These are phyloP conservation scores for Aciculosporium take DNA, from an alignment of 2,329 filamentous ascomycete species.

Conservation along the genomic window DNA sequence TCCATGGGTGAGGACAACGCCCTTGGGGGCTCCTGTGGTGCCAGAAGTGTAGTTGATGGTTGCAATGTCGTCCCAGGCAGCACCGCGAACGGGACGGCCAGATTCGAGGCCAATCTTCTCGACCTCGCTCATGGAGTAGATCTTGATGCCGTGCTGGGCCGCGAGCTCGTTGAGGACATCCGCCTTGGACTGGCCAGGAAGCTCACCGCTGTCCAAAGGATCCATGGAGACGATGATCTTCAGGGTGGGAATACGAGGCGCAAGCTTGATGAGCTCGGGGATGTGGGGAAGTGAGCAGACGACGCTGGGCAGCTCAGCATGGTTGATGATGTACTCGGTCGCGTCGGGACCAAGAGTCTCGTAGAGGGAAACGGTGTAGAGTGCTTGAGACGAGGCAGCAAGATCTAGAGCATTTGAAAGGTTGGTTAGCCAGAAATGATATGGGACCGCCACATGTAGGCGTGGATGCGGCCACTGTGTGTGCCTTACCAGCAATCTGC, in stretches of 20 bases:
- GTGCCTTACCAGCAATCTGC: constrained; percentile 57
- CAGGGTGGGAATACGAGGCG: constrained; percentile 58
- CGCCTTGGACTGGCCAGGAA: constrained; percentile 61
- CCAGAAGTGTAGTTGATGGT: constrained; percentile 90
- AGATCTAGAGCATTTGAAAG: constrained; percentile 46
- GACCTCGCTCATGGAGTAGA: constrained; percentile 68
- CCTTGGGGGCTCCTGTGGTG: constrained; percentile 71
- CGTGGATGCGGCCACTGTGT: constrained; percentile 1
- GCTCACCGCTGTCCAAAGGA: constrained; percentile 65
- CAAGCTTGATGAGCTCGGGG: constrained; percentile 65
- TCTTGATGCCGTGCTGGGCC: constrained; percentile 55
- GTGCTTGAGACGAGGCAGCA: constrained; percentile 70
- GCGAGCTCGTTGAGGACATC: constrained; percentile 66
- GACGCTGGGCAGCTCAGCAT: constrained; percentile 62
- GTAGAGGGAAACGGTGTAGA: constrained; percentile 88
- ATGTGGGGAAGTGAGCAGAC: constrained; percentile 71
- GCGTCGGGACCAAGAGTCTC: constrained; percentile 86
- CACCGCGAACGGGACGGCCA: constrained; percentile 56
- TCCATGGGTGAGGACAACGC: constrained; percentile 67
- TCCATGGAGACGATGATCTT: constrained; percentile 86
- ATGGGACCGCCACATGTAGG: too few species aligned
- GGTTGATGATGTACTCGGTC: constrained; percentile 92
- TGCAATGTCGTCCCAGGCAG: constrained; percentile 59
- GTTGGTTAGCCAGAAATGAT: too few species aligned
- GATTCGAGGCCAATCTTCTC: constrained; percentile 65